These are phyloP conservation scores for Vicia faba DNA, from an alignment of 306 rosid species.

Conservation along the genomic window DNA sequence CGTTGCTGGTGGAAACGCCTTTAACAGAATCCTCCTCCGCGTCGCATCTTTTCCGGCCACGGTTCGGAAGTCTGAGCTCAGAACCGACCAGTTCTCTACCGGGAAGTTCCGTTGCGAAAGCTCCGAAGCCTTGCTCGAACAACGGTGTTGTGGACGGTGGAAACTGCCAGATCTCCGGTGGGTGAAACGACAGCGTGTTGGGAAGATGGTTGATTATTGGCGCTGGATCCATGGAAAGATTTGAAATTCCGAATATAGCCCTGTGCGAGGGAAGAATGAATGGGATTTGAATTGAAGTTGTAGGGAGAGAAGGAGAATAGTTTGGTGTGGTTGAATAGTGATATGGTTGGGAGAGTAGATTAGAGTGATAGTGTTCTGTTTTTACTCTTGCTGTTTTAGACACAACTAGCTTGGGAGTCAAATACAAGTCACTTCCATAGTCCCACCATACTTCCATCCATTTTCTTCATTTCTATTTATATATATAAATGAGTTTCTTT, in stretches of 20 bases:
- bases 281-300: slow-evolving; percentile 25
- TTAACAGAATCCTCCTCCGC: slow-evolving; percentile 55
- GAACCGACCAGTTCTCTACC: slow-evolving; percentile 41
- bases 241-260: slow-evolving; percentile 21
- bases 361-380: slow-evolving; percentile 44
- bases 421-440: slow-evolving; percentile 46
- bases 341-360: slow-evolving; percentile 57
- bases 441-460: too few species aligned
- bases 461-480: too few species aligned
- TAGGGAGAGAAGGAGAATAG: not conserved
- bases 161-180: slow-evolving; percentile 80
- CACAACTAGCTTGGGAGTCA: slow-evolving; percentile 59
- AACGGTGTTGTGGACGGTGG: slow-evolving; percentile 44
- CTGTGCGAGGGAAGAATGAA: not conserved
- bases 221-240: slow-evolving; percentile 70
- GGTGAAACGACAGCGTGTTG: slow-evolving; percentile 53
- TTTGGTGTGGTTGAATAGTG: slow-evolving; percentile 9
- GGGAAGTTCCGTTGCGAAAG: slow-evolving; percentile 44
- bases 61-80: slow-evolving; percentile 39
- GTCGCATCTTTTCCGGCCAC: slow-evolving; percentile 57
- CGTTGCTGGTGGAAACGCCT: slow-evolving; percentile 56
- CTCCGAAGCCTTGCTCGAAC: slow-evolving; percentile 48
- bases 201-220: slow-evolving; percentile 51
- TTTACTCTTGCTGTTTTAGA: slow-evolving; percentile 20
- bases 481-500: too few species aligned